Evolutionary conservation across 2,329 filamentous ascomycete species (phyloP), one percentile per base, ranked within the genome.

Genomic region (Colletotrichum lupini): DNA sequence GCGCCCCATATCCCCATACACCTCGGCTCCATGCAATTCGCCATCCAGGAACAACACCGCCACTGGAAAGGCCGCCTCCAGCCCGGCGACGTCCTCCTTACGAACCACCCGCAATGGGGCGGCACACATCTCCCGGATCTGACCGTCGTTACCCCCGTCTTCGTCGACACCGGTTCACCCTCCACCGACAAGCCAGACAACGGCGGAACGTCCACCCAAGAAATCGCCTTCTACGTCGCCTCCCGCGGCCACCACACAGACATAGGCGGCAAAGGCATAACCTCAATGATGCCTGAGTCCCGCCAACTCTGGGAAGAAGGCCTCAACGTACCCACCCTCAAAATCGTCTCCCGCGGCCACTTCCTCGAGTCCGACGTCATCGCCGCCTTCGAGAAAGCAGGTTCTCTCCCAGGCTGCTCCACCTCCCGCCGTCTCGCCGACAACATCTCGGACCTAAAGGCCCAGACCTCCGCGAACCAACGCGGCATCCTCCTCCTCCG

Each of bases 301-400:
- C 83, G 77, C 11, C 79, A 82, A 73, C 76, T 86, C 4, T 86
- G 83, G 82, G 82, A 87, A 72, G 85, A 87, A 67, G 85, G 85
- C 5, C 80, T 83, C 42, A 81, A 79, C 12, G 82, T 85, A 37
- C 80, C 80, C 6, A 78, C 81, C 0, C 80, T 83, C 77, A 83
- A 82, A 68, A 79, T 83, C 7, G 81, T 83, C 46, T 83, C 79
- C 9, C 77, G 78, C 16, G 81, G 82, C 28, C 70, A 80, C 11
- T 84, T 85, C 62, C 77, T 81, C 24, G 82, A 83, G 52, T 76
- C 79, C 6, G 78, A 81, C 0, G 76, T 83, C 2, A 74, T 76
- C 16, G 78, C 78, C 16, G 77, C 81, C 1, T 79, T 83, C 7
- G 75, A 80, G 46, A 76, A 78, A 49, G 83, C 81, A 3, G 82